These are phyloP conservation scores for Paramecium sexaurelia DNA, from an alignment of 73 alveolate species.

Conservation along the genomic window DNA sequence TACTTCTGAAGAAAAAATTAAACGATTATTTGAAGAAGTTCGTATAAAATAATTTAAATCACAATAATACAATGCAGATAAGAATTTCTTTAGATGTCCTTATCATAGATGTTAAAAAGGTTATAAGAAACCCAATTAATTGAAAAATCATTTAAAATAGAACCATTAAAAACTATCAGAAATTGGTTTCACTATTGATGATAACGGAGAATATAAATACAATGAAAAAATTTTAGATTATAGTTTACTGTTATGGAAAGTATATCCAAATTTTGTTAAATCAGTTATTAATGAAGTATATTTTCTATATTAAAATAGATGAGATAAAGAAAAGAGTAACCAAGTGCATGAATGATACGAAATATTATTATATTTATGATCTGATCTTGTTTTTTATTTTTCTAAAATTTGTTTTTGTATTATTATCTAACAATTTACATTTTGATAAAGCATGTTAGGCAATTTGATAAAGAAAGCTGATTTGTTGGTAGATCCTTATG, in stretches of 20 bases:
- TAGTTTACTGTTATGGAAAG: conserved; percentile 19
- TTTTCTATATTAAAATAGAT: not conserved
- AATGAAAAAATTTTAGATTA: conserved; percentile 40
- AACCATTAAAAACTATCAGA: conserved; percentile 9
- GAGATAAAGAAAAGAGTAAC: conserved; percentile 36
- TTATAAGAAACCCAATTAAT: not conserved
- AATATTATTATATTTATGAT: not conserved
- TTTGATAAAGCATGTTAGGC: not conserved
- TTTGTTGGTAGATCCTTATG: conserved; percentile 43
- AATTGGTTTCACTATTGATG: conserved; percentile 10
- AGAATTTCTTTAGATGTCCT: conserved; percentile 9
- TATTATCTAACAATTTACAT: not conserved
- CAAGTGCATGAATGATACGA: not conserved
- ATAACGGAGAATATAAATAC: conserved; percentile 44
- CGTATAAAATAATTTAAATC: conserved; percentile 15
- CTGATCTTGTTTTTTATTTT: not conserved
- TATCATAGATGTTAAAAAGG: not conserved
- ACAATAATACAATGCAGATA: not conserved
- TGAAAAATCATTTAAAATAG: conserved; percentile 18
- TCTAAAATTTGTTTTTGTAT: not conserved
- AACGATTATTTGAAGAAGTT: conserved; percentile 17
- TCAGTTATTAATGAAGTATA: conserved; percentile 33
- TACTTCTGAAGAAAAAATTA: conserved; percentile 30
- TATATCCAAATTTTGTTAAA: conserved; percentile 34
- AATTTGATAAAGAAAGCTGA: not conserved